Conservation (phyloP, 495 filamentous ascomycete species). For the Rhypophila decipiens region DNA sequence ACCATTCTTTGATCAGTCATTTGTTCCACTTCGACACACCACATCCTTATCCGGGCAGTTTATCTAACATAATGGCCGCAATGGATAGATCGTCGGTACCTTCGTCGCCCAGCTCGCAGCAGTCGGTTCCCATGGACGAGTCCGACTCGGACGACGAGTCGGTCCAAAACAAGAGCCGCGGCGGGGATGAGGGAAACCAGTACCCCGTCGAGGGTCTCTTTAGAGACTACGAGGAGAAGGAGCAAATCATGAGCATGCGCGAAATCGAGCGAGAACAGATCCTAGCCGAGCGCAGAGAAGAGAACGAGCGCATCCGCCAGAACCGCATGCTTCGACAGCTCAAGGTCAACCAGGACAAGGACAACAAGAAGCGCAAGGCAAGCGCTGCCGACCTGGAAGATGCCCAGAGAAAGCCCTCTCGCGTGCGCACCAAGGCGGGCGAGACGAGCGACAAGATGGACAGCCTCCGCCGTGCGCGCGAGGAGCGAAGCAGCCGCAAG, state of each 20-base stretch:
- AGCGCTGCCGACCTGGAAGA: constrained; percentile 65
- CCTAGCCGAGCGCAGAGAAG: constrained; percentile 78
- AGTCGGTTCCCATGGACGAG: constrained; percentile 85
- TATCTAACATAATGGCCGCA: constrained; percentile 6
- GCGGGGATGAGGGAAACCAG: constrained; percentile 56
- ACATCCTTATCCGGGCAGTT: neutral
- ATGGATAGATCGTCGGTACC: constrained; percentile 49
- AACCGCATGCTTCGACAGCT: constrained; percentile 78
- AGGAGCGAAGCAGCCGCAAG: constrained; percentile 73
- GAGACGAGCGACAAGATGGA: constrained; percentile 73
- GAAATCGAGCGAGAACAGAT: constrained; percentile 86
- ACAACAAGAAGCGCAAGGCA: constrained; percentile 73
- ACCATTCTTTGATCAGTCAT: no score
- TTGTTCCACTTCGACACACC: neutral
- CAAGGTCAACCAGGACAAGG: constrained; percentile 60
- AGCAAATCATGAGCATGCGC: constrained; percentile 75
- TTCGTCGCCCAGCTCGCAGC: constrained; percentile 67
- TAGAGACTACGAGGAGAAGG: constrained; percentile 69
- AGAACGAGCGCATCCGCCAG: constrained; percentile 72
- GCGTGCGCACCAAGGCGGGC: constrained; percentile 77
- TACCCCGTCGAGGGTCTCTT: constrained; percentile 90
- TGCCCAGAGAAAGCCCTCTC: constrained; percentile 68
- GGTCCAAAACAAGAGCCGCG: constrained; percentile 40
- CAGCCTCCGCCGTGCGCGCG: constrained; percentile 74
- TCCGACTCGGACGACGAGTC: constrained; percentile 70